These are phyloP conservation scores for Aureobasidium sp. DNA, from an alignment of 2,329 filamentous ascomycete species.

Conservation along the genomic window DNA sequence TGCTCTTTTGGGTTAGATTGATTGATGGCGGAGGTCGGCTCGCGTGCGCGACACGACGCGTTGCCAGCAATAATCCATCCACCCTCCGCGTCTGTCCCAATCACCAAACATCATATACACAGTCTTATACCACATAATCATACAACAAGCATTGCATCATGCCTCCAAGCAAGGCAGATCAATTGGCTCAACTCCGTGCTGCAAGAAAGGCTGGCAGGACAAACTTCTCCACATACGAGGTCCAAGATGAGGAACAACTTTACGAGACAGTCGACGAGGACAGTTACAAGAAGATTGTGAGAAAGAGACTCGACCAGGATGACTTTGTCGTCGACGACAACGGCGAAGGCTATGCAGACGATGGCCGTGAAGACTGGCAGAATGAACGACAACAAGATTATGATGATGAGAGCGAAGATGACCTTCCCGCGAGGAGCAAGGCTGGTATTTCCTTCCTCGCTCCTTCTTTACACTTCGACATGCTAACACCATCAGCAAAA, in stretches of 20 bases:
- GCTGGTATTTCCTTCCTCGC: slow-evolving; percentile 36
- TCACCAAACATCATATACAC: not conserved
- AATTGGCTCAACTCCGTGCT: slow-evolving; percentile 69
- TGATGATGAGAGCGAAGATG: slow-evolving; percentile 70
- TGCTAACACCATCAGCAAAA: slow-evolving; percentile 54
- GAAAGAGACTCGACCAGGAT: slow-evolving; percentile 80
- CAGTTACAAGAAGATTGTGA: slow-evolving; percentile 92
- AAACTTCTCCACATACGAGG: slow-evolving; percentile 76
- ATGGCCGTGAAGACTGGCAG: slow-evolving; percentile 92
- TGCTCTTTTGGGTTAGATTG: not conserved
- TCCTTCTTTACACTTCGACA: not conserved
- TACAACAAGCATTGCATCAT: slow-evolving; percentile 19
- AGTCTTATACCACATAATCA: not conserved
- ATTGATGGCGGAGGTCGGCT: not conserved
- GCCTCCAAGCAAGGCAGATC: slow-evolving; percentile 28
- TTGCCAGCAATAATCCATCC: not conserved
- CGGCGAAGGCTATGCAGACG: slow-evolving; percentile 92
- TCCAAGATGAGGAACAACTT: slow-evolving; percentile 73
- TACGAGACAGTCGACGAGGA: slow-evolving; percentile 98
- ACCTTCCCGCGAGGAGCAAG: slow-evolving; percentile 52
- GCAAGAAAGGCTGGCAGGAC: slow-evolving; percentile 87
- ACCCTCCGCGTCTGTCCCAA: not conserved
- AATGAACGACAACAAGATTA: slow-evolving; percentile 57
- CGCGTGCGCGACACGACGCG: not conserved
- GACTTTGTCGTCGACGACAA: slow-evolving; percentile 99